phyloP scores from a whole-genome alignment of 1,139 yeast species.

The Taiozyma onychis region DNA sequence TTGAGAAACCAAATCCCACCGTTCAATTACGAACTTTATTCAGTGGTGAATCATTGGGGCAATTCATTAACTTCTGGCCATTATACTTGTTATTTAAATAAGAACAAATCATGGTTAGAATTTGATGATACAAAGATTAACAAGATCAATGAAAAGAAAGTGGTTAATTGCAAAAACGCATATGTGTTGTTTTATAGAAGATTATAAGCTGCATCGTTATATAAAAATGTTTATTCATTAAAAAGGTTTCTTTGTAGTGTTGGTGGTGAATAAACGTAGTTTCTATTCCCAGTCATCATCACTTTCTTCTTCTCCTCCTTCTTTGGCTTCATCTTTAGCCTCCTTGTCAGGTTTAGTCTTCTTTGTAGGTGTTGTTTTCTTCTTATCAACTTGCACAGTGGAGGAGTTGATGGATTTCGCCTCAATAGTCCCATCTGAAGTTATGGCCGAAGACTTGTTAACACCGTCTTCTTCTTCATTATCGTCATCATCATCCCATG shows the following conservation, averaged over 20 bases:
- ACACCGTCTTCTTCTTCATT: conserved; percentile 20
- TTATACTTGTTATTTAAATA: conserved; percentile 79
- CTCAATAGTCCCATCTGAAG: conserved; percentile 37
- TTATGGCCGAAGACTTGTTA: conserved; percentile 20
- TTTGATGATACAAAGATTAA: conserved; percentile 68
- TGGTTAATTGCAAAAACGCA: conserved; percentile 43
- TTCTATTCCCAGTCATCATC: conserved; percentile 56
- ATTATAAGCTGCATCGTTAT: conserved; percentile 1
- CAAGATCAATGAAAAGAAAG: conserved; percentile 39
- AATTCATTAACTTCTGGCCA: conserved; percentile 74
- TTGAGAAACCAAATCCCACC: conserved; percentile 75
- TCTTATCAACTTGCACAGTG: background rate
- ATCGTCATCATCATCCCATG: conserved; percentile 39
- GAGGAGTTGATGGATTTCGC: conserved; percentile 13
- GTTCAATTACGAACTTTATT: conserved; percentile 69
- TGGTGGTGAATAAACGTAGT: background rate
- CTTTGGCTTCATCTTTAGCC: background rate
- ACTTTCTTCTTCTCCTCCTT: conserved; percentile 33
- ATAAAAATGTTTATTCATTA: background rate
- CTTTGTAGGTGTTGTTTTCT: conserved; percentile 16
- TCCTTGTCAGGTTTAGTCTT: background rate
- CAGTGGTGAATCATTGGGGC: conserved; percentile 88
- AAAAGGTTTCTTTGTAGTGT: background rate
- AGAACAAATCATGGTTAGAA: conserved; percentile 34
- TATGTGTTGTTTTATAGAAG: conserved; percentile 68